phyloP scores from a whole-genome alignment of 148 eudicot genomes.

The Gaultheria prostrata region DNA sequence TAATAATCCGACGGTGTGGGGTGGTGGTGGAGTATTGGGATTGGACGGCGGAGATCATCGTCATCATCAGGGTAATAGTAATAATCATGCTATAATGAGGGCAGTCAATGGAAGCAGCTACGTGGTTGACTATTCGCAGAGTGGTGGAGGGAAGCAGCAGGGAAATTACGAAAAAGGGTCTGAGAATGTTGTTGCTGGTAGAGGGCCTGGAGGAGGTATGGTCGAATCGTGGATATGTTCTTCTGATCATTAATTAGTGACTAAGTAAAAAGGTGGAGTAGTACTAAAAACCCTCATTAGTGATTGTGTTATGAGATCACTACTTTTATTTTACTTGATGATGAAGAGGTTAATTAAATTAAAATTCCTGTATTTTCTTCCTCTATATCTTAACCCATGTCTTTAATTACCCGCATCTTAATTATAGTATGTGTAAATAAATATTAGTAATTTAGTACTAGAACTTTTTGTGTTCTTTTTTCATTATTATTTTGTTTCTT shows the following conservation, averaged over 20 bases:
- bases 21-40: neutral
- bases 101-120: slow-evolving; percentile 21
- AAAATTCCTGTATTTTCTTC: neutral
- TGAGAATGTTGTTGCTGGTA: slow-evolving; percentile 23
- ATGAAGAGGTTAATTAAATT: slow-evolving; percentile 11
- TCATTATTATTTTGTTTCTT: no score
- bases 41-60: neutral
- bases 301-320: no score
- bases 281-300: neutral
- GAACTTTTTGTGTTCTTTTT: no score
- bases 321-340: no score
- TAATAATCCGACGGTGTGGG: slow-evolving; percentile 7
- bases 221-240: slow-evolving; percentile 72
- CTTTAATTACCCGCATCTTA: no score
- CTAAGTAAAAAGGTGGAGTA: neutral
- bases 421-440: no score
- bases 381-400: no score
- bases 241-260: slow-evolving; percentile 46
- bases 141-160: slow-evolving; percentile 11
- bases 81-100: neutral
- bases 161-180: slow-evolving; percentile 16
- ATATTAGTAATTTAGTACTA: no score
- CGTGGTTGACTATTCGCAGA: slow-evolving; percentile 11
- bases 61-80: neutral
- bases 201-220: slow-evolving; percentile 70